Percentiles rank a stretch among this genome's conserved stretches.
Conservation (phyloP, 192 early-diverging fungal genomes). For the Lobosporangium transversale region DNA sequence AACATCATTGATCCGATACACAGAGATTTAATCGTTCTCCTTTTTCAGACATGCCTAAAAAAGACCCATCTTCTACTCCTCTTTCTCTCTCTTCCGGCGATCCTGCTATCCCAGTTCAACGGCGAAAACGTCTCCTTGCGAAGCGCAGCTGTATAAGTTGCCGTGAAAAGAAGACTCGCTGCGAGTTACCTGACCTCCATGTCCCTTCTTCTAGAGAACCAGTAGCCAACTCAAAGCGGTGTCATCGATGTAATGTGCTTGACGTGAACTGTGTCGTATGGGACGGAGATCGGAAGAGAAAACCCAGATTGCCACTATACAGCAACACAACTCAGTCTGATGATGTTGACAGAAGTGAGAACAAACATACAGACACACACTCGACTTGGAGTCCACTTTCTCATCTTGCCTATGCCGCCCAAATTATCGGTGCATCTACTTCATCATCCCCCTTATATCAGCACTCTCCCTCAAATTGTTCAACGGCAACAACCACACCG, state of each 20-base stretch:
- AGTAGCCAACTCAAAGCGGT: conserved; percentile 23
- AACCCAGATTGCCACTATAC: conserved; percentile 8
- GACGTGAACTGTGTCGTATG: conserved; percentile 34
- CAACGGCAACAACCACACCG: neutral
- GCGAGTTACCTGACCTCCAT: conserved; percentile 24
- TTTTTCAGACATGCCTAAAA: no score
- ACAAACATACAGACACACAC: neutral
- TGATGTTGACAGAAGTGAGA: neutral
- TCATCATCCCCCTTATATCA: neutral
- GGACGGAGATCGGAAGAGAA: conserved; percentile 38
- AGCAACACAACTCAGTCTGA: neutral
- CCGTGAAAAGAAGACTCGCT: conserved; percentile 34
- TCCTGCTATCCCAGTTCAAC: no score
- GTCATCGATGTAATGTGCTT: conserved; percentile 28
- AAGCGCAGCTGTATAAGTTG: conserved; percentile 36
- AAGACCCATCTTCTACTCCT: no score
- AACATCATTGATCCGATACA: no score
- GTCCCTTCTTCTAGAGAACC: conserved; percentile 27
- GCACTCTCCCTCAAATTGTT: neutral
- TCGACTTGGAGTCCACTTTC: conserved; percentile 15
- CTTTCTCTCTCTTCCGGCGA: no score
- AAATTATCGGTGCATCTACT: neutral
- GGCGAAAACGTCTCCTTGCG: conserved; percentile 18
- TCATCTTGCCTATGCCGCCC: conserved; percentile 11
- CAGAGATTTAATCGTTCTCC: no score